Percentiles rank a stretch among this genome's conserved stretches.
These are phyloP conservation scores for Mycena epipterygia DNA, from an alignment of 768 basidiomycete genomes.

Conservation along the genomic window DNA sequence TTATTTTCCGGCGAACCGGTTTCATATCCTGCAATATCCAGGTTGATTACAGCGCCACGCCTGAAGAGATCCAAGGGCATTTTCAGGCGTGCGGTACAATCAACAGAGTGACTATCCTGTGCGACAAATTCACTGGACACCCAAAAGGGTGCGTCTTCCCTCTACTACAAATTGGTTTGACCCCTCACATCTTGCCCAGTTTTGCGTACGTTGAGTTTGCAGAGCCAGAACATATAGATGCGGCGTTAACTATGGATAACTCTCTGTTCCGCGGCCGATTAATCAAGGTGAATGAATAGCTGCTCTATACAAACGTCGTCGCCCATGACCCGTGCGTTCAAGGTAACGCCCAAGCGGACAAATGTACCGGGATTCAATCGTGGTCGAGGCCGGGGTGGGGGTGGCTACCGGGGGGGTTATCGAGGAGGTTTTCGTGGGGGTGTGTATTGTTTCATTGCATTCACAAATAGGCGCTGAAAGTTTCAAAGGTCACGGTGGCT, in stretches of 20 bases:
- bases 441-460: conserved; percentile 38
- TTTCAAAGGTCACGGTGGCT: conserved; percentile 58
- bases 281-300: conserved; percentile 75
- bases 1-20: conserved; percentile 23
- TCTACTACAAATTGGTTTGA: conserved; percentile 21
- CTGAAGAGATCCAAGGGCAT: conserved; percentile 97
- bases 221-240: conserved; percentile 90
- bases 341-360: conserved; percentile 97
- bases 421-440: conserved; percentile 67
- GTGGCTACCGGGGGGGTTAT: conserved; percentile 74
- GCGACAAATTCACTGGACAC: conserved; percentile 99
- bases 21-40: conserved; percentile 48
- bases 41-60: conserved; percentile 98
- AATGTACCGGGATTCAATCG: conserved; percentile 94
- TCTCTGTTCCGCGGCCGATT: conserved; percentile 94
- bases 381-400: conserved; percentile 79
- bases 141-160: conserved; percentile 85
- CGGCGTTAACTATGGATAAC: conserved; percentile 94
- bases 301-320: background rate
- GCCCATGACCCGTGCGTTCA: background rate
- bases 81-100: conserved; percentile 98
- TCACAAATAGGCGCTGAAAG: background rate
- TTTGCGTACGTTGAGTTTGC: conserved; percentile 99
- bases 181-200: conserved; percentile 54
- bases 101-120: conserved; percentile 98